Evolutionary conservation across 805 yeast species (phyloP), one percentile per base, ranked within the genome.

Genomic region (Candida sakaeoensis): DNA sequence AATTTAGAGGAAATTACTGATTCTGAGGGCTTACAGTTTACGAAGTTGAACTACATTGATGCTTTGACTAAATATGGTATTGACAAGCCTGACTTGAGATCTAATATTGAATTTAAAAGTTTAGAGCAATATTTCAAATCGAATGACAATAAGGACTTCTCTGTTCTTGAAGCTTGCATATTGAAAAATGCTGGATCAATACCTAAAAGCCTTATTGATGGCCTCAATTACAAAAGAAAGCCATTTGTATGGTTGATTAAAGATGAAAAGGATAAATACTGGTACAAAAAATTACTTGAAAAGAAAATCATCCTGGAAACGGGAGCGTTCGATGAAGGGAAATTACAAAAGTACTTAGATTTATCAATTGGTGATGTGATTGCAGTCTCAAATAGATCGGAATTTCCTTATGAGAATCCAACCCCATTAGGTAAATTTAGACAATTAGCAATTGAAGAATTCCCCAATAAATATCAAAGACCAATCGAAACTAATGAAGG

Each of bases 61-160:
- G 96, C 88, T 0, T 69, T 93, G 59, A 55, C 75, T 2, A 68
- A 62, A 14, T 93, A 79, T 54, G 99, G 99, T 12, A 85, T 90
- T 37, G 99, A 93, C 57, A 93, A 93, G 58, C 99, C 99, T 0
- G 98, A 93, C 58, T 61, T 93, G 47, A 71, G 97, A 45, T 82
- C 85, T 0, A 54, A 64, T 1, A 47, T 87, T 23, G 55, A 68
- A 24, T 75, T 88, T 30, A 42, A 51, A 1, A 70, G 76, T 40
- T 46, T 88, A n/a, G 60, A 75, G 1, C 58, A 56, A 3, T 67
- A 51, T 40, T 70, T 73, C 16, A 54, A 44, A 0, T 57, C 65
- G 5, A 58, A 42, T 2, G 55, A 54, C 15, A 47, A 53, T 30
- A 29, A 74, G 18, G 47, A 54, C 2, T 91, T 80, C 54, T 83